Conservation (phyloP, 768 basidiomycete species). For the Tylopilus sp. region DNA sequence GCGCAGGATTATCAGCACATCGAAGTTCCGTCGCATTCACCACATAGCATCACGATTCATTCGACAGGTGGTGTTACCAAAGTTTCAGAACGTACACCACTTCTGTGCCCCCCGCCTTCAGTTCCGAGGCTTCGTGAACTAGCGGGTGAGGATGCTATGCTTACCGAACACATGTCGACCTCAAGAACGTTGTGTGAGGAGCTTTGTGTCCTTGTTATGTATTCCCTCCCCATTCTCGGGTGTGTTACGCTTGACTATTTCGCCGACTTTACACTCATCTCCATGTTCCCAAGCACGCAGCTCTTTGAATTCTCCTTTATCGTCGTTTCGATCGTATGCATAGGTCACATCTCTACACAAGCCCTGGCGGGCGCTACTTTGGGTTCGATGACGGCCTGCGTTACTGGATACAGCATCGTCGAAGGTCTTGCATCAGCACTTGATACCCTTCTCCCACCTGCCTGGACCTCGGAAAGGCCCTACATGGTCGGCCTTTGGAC, state of each 20-base stretch:
- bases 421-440: conserved; percentile 85
- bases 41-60: conserved; percentile 18
- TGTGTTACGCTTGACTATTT: conserved; percentile 32
- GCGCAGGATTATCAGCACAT: not conserved
- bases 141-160: conserved; percentile 25
- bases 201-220: conserved; percentile 51
- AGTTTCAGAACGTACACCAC: conserved; percentile 53
- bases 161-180: conserved; percentile 18
- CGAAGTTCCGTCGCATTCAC: conserved; percentile 14
- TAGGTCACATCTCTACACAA: conserved; percentile 87
- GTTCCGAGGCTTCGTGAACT: conserved; percentile 58
- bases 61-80: not conserved
- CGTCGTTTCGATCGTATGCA: conserved; percentile 77
- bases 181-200: conserved; percentile 54
- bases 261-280: not conserved
- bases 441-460: too few relatives aligned
- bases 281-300: conserved; percentile 52
- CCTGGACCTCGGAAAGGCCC: too few relatives aligned
- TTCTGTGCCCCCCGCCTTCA: conserved; percentile 43
- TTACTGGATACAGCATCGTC: conserved; percentile 58
- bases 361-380: conserved; percentile 83
- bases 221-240: conserved; percentile 72
- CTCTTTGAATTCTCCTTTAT: conserved; percentile 83
- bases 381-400: conserved; percentile 69
- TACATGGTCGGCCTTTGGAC: too few relatives aligned